Conservation (phyloP, 129 eudicot species). For the Mikania micrantha region DNA sequence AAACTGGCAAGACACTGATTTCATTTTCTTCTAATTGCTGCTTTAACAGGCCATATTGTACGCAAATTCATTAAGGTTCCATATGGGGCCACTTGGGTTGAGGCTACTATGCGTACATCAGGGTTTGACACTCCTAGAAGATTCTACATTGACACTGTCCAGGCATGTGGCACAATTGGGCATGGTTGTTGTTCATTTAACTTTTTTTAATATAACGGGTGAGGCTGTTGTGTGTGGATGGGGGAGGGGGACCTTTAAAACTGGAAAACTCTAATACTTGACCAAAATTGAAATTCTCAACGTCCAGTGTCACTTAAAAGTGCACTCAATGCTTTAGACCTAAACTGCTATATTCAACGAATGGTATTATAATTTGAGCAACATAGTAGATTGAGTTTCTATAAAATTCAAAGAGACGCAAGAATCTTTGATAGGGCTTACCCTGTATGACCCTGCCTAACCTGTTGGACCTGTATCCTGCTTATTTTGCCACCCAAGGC, state of each 20-base stretch:
- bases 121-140: conserved; percentile 86
- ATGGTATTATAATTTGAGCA: neutral
- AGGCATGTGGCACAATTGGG: conserved; percentile 37
- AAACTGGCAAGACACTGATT: neutral
- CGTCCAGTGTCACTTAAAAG: neutral
- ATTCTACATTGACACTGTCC: conserved; percentile 77
- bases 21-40: conserved; percentile 2
- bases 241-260: no score
- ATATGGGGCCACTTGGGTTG: conserved; percentile 89
- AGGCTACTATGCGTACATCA: conserved; percentile 82
- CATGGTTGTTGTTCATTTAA: no score
- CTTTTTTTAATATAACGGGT: no score
- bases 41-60: conserved; percentile 68
- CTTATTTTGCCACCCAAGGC: neutral
- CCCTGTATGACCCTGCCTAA: neutral
- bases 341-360: neutral
- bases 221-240: no score
- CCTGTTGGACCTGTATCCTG: neutral
- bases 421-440: neutral
- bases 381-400: neutral
- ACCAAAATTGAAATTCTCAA: neutral
- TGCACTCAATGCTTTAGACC: neutral
- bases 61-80: conserved; percentile 88
- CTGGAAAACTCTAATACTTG: neutral
- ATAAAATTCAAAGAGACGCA: neutral